Evolutionary conservation across 805 yeast species (phyloP).

Genomic region (Saccharomycopsis sp.): DNA sequence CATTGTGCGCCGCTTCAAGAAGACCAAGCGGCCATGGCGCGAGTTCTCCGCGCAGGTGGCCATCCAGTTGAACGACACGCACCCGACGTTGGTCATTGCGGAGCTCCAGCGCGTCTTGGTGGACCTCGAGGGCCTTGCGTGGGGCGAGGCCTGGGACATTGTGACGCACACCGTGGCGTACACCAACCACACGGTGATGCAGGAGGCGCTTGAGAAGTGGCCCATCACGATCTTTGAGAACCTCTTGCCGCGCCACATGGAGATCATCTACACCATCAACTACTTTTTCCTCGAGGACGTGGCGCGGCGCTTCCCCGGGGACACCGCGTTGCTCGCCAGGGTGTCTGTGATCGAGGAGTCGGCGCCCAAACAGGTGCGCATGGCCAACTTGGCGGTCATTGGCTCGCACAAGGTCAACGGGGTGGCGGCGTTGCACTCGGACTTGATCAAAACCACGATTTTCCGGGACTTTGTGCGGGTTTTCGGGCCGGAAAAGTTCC

Average conservation of each 20-base stretch:
- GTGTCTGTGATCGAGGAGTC: constrained; percentile 86
- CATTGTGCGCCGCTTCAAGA: constrained; percentile 83
- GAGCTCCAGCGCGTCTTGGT: constrained; percentile 82
- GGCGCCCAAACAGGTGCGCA: constrained; percentile 73
- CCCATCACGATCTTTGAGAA: constrained; percentile 75
- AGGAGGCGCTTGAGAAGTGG: constrained; percentile 95
- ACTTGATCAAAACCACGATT: constrained; percentile 79
- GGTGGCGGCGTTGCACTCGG: constrained; percentile 93
- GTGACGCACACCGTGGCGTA: constrained; percentile 79
- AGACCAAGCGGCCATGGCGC: constrained; percentile 66
- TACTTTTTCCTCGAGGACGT: constrained; percentile 70
- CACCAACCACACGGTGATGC: constrained; percentile 93
- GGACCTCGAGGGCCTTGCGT: constrained; percentile 72
- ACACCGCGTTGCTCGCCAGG: constrained; percentile 52
- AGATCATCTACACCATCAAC: constrained; percentile 83
- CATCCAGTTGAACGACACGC: constrained; percentile 91
- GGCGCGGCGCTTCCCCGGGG: constrained; percentile 69
- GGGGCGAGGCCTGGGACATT: constrained; percentile 84
- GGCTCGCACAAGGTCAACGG: constrained; percentile 94
- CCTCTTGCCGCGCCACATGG: constrained; percentile 84
- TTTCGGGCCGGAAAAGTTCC: constrained; percentile 77
- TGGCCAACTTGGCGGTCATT: constrained; percentile 87
- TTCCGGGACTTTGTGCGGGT: constrained; percentile 84
- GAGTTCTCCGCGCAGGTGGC: constrained; percentile 84
- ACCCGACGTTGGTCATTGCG: constrained; percentile 86